Percentiles rank a stretch among this genome's conserved stretches.
phyloP scores from a whole-genome alignment of 805 yeast species.

The Zygoascus tannicola region DNA sequence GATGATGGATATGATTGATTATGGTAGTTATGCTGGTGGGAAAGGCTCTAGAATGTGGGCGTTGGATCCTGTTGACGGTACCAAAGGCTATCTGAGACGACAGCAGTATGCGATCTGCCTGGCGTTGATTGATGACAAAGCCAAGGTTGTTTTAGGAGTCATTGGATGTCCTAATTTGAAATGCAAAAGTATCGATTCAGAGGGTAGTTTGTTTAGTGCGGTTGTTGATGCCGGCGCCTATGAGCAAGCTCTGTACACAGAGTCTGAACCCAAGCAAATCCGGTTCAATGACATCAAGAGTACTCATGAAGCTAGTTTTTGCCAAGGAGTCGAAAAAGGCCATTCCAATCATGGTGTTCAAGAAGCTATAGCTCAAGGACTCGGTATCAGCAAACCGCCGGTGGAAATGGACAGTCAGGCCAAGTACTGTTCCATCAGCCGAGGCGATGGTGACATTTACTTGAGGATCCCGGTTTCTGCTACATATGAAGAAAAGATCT shows the following conservation, averaged over 20 bases:
- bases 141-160: slow-evolving; percentile 78
- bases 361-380: slow-evolving; percentile 52
- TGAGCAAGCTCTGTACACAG: slow-evolving; percentile 34
- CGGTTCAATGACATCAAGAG: slow-evolving; percentile 41
- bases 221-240: slow-evolving; percentile 59
- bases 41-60: slow-evolving; percentile 85
- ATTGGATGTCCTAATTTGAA: slow-evolving; percentile 94
- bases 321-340: slow-evolving; percentile 92
- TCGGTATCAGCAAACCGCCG: slow-evolving; percentile 49
- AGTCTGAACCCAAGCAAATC: slow-evolving; percentile 32
- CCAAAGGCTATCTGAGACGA: slow-evolving; percentile 91
- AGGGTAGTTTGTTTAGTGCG: slow-evolving; percentile 72
- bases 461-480: slow-evolving; percentile 74
- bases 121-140: slow-evolving; percentile 70
- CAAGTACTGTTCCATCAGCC: slow-evolving; percentile 82
- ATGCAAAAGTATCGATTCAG: slow-evolving; percentile 31
- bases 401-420: slow-evolving; percentile 92
- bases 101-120: slow-evolving; percentile 88
- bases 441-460: slow-evolving; percentile 89
- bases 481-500: slow-evolving; percentile 81
- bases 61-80: slow-evolving; percentile 96
- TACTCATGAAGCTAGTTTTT: slow-evolving; percentile 46
- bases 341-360: slow-evolving; percentile 91
- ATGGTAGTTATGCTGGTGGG: slow-evolving; percentile 78
- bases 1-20: slow-evolving; percentile 59